Conservation (phyloP, 2,329 filamentous ascomycete genomes). For the Trematosphaeria pertusa region DNA sequence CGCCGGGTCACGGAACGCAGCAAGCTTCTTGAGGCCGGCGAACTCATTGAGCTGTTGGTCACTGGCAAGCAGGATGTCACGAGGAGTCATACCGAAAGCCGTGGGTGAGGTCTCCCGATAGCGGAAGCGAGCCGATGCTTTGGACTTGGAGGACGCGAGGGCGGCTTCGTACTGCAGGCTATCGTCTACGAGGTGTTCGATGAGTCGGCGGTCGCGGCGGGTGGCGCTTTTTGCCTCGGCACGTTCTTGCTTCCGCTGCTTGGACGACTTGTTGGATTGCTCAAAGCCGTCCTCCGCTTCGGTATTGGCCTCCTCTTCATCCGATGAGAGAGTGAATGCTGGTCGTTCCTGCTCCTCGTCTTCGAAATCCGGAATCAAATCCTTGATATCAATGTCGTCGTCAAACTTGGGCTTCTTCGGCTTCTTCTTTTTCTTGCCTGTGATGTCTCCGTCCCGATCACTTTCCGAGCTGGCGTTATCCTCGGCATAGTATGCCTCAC, state of each 20-base stretch:
- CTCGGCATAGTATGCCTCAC: constrained; percentile 86
- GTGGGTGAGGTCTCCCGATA: constrained; percentile 95
- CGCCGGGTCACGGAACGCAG: constrained; percentile 83
- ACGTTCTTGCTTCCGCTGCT: constrained; percentile 57
- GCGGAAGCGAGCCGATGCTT: constrained; percentile 69
- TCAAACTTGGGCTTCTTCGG: constrained; percentile 90
- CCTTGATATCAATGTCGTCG: constrained; percentile 96
- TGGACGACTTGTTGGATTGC: constrained; percentile 48
- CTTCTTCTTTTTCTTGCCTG: constrained; percentile 61
- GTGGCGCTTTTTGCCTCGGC: constrained; percentile 71
- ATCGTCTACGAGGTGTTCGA: constrained; percentile 85
- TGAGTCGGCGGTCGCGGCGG: constrained; percentile 80
- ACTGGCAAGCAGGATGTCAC: constrained; percentile 89
- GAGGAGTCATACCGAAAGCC: constrained; percentile 85
- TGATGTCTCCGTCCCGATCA: constrained; percentile 52
- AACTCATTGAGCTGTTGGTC: constrained; percentile 88
- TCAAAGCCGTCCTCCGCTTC: constrained; percentile 57
- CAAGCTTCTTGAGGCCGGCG: constrained; percentile 93
- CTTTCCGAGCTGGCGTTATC: constrained; percentile 55
- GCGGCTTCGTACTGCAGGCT: constrained; percentile 76
- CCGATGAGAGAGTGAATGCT: constrained; percentile 71
- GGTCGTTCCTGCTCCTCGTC: constrained; percentile 75
- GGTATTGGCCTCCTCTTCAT: constrained; percentile 51
- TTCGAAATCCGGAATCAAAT: constrained; percentile 85
- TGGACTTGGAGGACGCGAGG: constrained; percentile 59